Percentiles rank a stretch among this genome's conserved stretches.
phyloP scores from a whole-genome alignment of 2,329 filamentous ascomycete genomes.

The Alternaria angustiovoidea region DNA sequence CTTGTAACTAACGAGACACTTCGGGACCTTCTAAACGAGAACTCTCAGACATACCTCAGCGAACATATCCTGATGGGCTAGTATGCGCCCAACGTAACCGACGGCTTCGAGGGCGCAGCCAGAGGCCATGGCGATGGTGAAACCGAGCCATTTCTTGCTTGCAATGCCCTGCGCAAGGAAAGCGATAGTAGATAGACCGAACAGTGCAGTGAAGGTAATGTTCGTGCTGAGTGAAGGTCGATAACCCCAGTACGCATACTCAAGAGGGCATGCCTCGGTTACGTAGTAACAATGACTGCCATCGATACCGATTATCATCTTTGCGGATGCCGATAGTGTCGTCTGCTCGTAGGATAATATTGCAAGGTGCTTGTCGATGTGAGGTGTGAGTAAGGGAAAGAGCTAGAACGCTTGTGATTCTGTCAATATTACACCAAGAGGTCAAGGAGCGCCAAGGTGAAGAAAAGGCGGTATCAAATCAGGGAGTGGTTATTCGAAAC shows the following conservation, averaged over 20 bases:
- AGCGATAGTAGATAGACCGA: slow-evolving; percentile 51
- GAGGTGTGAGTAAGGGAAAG: neutral
- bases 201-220: slow-evolving; percentile 53
- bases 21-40: neutral
- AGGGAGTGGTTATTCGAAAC: neutral
- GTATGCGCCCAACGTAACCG: slow-evolving; percentile 68
- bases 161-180: slow-evolving; percentile 50
- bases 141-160: slow-evolving; percentile 52
- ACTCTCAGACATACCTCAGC: slow-evolving; percentile 39
- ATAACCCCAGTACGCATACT: slow-evolving; percentile 55
- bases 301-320: slow-evolving; percentile 13
- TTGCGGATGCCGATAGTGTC: neutral
- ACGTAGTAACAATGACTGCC: slow-evolving; percentile 41
- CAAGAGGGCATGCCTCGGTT: slow-evolving; percentile 50
- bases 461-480: neutral
- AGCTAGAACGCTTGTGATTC: neutral
- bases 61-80: slow-evolving; percentile 67
- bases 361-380: neutral
- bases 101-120: slow-evolving; percentile 67
- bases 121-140: slow-evolving; percentile 60
- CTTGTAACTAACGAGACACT: neutral
- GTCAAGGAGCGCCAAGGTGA: neutral
- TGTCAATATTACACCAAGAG: neutral
- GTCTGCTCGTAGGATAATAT: neutral
- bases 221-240: slow-evolving; percentile 54